Evolutionary conservation across 192 early-diverging fungal genomes (phyloP).

Genomic region (Dimargaris verticillata): DNA sequence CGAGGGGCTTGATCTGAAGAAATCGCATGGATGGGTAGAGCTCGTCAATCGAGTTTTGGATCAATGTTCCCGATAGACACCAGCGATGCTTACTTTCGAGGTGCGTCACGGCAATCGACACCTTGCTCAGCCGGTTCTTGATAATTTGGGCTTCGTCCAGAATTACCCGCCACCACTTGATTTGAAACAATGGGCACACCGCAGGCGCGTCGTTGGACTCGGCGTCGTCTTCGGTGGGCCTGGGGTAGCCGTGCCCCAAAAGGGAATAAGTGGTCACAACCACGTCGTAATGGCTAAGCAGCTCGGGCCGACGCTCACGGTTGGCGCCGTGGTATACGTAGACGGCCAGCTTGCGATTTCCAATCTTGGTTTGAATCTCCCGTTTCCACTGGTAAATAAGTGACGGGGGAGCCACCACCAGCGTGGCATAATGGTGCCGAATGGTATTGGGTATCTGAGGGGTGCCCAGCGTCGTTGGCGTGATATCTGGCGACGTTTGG

Average conservation of each 20-base stretch:
- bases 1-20: constrained; percentile 38
- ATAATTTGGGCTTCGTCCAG: constrained; percentile 52
- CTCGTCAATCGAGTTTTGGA: constrained; percentile 56
- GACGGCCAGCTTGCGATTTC: constrained; percentile 30
- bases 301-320: constrained; percentile 18
- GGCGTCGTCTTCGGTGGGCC: constrained; percentile 14
- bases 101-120: constrained; percentile 25
- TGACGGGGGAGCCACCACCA: constrained; percentile 51
- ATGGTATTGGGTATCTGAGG: background rate
- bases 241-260: background rate
- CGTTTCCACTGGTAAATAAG: constrained; percentile 55
- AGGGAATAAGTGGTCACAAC: constrained; percentile 31
- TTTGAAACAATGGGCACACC: constrained; percentile 22
- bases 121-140: constrained; percentile 33
- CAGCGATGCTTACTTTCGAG: constrained; percentile 36
- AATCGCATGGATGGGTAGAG: constrained; percentile 53
- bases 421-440: constrained; percentile 28
- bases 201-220: background rate
- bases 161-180: constrained; percentile 30
- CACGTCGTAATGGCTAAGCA: constrained; percentile 31
- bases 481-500: constrained; percentile 11
- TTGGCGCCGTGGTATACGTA: constrained; percentile 42
- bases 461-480: constrained; percentile 1
- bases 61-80: constrained; percentile 47
- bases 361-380: constrained; percentile 43